Conservation (phyloP, 768 basidiomycete species). For the Suillus lakei region DNA sequence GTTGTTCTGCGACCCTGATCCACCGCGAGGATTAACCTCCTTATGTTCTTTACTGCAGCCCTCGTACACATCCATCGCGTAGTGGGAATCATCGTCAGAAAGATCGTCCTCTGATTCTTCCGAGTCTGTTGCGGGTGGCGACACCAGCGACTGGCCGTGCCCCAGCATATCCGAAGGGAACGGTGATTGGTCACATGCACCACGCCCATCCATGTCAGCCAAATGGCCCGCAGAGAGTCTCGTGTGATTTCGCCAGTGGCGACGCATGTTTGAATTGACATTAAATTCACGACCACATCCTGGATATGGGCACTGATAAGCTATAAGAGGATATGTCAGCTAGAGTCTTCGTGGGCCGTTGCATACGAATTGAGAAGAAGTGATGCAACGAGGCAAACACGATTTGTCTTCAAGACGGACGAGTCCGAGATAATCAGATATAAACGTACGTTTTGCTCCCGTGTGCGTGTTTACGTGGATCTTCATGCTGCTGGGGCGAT, state of each 20-base stretch:
- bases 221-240: slow-evolving; percentile 27
- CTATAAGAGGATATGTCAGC: slow-evolving; percentile 40
- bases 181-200: slow-evolving; percentile 20
- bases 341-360: slow-evolving; percentile 6
- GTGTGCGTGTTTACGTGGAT: slow-evolving; percentile 49
- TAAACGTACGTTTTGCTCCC: slow-evolving; percentile 41
- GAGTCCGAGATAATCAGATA: slow-evolving; percentile 10
- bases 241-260: slow-evolving; percentile 75
- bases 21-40: slow-evolving; percentile 19
- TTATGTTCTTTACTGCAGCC: slow-evolving; percentile 10
- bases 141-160: slow-evolving; percentile 28
- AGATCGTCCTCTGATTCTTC: slow-evolving; percentile 25
- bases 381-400: slow-evolving; percentile 8
- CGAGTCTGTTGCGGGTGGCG: slow-evolving; percentile 31
- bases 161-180: slow-evolving; percentile 3
- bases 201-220: slow-evolving; percentile 19
- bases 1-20: slow-evolving; percentile 9
- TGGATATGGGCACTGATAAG: slow-evolving; percentile 76
- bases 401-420: slow-evolving; percentile 1
- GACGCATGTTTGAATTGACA: slow-evolving; percentile 85
- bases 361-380: neutral
- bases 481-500: slow-evolving; percentile 46
- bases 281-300: slow-evolving; percentile 80
- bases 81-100: slow-evolving; percentile 31
- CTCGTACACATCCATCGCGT: slow-evolving; percentile 24